Conservation (phyloP, 2,329 filamentous ascomycete genomes). For the Dendrostoma leiphaemia region DNA sequence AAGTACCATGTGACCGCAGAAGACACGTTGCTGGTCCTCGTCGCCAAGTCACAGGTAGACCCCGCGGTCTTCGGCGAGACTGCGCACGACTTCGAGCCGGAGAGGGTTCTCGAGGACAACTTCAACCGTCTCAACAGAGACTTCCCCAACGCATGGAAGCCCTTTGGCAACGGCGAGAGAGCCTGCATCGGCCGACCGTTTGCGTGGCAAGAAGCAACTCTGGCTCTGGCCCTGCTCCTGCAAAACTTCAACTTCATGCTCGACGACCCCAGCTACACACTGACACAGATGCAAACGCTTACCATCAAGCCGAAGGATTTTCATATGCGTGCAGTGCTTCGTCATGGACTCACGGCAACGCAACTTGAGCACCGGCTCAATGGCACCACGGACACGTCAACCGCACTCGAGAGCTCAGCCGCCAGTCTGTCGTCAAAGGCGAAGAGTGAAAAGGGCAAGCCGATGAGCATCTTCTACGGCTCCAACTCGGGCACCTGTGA, state of each 20-base stretch:
- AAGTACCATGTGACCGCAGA: constrained; percentile 58
- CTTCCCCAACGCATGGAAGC: constrained; percentile 65
- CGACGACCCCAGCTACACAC: constrained; percentile 58
- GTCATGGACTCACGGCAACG: constrained; percentile 57
- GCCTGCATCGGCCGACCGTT: constrained; percentile 73
- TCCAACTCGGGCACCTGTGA: constrained; percentile 75
- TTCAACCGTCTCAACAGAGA: constrained; percentile 62
- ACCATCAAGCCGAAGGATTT: constrained; percentile 65
- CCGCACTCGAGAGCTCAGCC: constrained; percentile 45
- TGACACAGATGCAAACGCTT: constrained; percentile 54
- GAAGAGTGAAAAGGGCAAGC: constrained; percentile 30
- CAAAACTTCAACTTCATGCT: constrained; percentile 70
- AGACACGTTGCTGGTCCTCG: constrained; percentile 46
- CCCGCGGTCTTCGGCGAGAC: constrained; percentile 64
- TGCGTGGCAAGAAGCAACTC: constrained; percentile 69
- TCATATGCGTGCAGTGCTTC: constrained; percentile 55
- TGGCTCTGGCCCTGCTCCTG: constrained; percentile 61
- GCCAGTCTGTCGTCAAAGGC: constrained; percentile 36
- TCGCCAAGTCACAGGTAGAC: constrained; percentile 59
- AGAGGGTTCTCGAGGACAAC: constrained; percentile 68
- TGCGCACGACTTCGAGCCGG: constrained; percentile 64
- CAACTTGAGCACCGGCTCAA: constrained; percentile 45
- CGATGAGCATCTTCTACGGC: constrained; percentile 65
- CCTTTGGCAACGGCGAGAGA: constrained; percentile 59
- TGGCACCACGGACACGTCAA: constrained; percentile 23